Evolutionary conservation across 108 stramenopile genomes (phyloP).

Genomic region (Nitzschia putrida): DNA sequence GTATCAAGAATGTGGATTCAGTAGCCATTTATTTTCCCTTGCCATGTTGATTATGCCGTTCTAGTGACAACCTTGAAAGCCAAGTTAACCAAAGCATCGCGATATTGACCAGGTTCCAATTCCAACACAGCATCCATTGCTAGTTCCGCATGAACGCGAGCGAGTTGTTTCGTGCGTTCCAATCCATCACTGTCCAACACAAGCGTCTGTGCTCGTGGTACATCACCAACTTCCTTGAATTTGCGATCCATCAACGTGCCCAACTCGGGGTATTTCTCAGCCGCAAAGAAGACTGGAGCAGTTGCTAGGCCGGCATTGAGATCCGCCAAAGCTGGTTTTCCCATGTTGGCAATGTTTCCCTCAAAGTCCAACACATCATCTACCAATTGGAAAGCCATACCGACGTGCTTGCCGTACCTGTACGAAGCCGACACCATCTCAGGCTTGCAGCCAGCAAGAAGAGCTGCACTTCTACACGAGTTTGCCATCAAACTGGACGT

Average conservation of each 20-base stretch:
- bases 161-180: conserved; percentile 86
- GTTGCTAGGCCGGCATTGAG: conserved; percentile 93
- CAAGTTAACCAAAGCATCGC: conserved; percentile 79
- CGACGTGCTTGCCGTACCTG: conserved; percentile 95
- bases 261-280: conserved; percentile 75
- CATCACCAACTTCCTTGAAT: conserved; percentile 86
- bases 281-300: conserved; percentile 95
- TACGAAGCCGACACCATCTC: conserved; percentile 78
- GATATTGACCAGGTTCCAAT: conserved; percentile 43
- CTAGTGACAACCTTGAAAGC: conserved; percentile 79
- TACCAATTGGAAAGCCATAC: conserved; percentile 97
- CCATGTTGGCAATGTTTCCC: conserved; percentile 76
- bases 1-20: no score
- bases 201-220: conserved; percentile 74
- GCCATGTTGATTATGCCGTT: conserved; percentile 35
- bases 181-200: conserved; percentile 75
- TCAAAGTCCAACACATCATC: conserved; percentile 98
- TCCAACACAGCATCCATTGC: conserved; percentile 83
- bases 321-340: conserved; percentile 94
- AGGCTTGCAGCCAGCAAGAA: conserved; percentile 76
- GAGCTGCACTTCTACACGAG: conserved; percentile 88
- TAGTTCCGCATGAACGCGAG: conserved; percentile 90
- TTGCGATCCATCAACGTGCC: conserved; percentile 84
- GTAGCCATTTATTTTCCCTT: not conserved
- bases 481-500: conserved; percentile 98